A percentile compares a stretch with the other conserved stretches of the same genome.
Conservation (phyloP, 1,284 basidiomycete species). For the Schizopora paradoxa region DNA sequence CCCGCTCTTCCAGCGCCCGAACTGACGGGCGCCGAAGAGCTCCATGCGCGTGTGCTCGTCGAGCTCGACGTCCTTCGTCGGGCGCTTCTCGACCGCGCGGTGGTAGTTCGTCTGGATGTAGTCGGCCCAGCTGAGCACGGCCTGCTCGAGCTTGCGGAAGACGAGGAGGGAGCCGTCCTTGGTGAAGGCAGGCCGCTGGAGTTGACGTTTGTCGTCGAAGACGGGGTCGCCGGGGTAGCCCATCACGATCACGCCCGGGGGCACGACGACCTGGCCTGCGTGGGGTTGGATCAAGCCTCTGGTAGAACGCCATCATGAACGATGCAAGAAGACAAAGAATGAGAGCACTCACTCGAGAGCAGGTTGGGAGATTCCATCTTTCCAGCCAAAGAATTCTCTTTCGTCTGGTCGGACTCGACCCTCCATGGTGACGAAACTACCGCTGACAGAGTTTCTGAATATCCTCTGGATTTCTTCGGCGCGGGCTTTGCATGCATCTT, state of each 20-base stretch:
- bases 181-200: slow-evolving; percentile 22
- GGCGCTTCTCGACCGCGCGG: slow-evolving; percentile 13
- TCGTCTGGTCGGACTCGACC: no score
- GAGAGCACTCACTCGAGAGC: slow-evolving; percentile 22
- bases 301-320: not conserved
- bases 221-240: slow-evolving; percentile 28
- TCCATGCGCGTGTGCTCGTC: slow-evolving; percentile 18
- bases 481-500: no score
- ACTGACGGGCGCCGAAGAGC: slow-evolving; percentile 24
- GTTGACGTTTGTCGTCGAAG: slow-evolving; percentile 20
- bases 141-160: slow-evolving; percentile 31
- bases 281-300: slow-evolving; percentile 20
- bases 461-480: no score
- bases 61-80: slow-evolving; percentile 6
- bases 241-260: slow-evolving; percentile 28
- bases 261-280: slow-evolving; percentile 25
- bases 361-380: slow-evolving; percentile 27
- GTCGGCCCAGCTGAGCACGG: slow-evolving; percentile 23
- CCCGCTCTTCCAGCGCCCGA: slow-evolving; percentile 27
- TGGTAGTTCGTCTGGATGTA: slow-evolving; percentile 19
- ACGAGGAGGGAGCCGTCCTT: slow-evolving; percentile 30
- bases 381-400: no score
- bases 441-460: no score
- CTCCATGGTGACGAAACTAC: no score
- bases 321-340: no score